Percentiles rank a stretch among this genome's conserved stretches.
These are phyloP conservation scores for Biscogniauxia sp. DNA, from an alignment of 2,329 filamentous ascomycete species.

Conservation along the genomic window DNA sequence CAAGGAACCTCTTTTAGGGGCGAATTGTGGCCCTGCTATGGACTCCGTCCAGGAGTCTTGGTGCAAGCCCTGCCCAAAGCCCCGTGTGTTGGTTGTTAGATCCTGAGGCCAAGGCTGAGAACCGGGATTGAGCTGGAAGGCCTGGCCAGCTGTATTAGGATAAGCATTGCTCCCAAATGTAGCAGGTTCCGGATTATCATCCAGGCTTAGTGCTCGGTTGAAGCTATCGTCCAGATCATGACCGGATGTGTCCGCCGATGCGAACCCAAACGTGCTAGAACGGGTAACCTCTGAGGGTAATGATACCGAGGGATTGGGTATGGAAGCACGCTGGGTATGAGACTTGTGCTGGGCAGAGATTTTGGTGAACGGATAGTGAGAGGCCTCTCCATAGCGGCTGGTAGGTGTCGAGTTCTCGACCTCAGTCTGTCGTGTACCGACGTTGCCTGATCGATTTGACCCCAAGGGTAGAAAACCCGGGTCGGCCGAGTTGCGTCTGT, in stretches of 20 bases:
- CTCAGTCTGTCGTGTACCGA: constrained; percentile 22
- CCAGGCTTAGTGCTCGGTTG: constrained; percentile 34
- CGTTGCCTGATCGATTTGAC: constrained; percentile 15
- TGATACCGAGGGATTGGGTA: constrained; percentile 15
- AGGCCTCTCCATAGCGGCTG: constrained; percentile 16
- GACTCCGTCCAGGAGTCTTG: constrained; percentile 35
- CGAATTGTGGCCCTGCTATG: constrained; percentile 19
- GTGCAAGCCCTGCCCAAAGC: constrained; percentile 25
- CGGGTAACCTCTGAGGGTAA: constrained; percentile 20
- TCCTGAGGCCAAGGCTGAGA: constrained; percentile 46
- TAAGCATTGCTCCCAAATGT: constrained; percentile 16
- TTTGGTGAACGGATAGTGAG: constrained; percentile 19
- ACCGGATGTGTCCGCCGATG: constrained; percentile 35
- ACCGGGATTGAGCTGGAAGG: constrained; percentile 47
- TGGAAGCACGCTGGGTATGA: constrained; percentile 23
- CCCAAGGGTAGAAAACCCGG: constrained; percentile 14
- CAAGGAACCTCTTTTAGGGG: constrained; percentile 37
- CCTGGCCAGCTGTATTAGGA: constrained; percentile 27
- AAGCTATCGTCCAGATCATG: constrained; percentile 37
- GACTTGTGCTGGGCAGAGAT: constrained; percentile 11
- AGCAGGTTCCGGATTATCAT: constrained; percentile 27
- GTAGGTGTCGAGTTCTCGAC: constrained; percentile 12
- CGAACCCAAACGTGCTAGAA: constrained; percentile 14
- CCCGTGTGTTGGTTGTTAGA: constrained; percentile 14
- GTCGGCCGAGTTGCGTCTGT: constrained; percentile 29